Conservation (phyloP, 2,329 filamentous ascomycete genomes). For the Nigrospora osmanthi region DNA sequence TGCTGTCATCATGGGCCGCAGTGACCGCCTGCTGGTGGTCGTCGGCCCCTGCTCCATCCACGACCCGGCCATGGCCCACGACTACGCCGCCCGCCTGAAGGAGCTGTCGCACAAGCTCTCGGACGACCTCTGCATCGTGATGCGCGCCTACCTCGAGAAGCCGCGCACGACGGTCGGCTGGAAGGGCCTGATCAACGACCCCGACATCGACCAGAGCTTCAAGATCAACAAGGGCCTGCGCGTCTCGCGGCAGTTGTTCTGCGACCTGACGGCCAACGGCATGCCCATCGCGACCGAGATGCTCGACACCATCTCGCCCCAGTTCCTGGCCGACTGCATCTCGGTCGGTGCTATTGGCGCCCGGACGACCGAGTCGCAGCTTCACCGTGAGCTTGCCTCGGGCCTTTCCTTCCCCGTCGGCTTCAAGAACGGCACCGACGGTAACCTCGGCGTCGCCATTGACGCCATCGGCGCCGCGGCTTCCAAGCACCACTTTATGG, state of each 20-base stretch:
- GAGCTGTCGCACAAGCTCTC: conserved; percentile 70
- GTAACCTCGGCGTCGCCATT: conserved; percentile 81
- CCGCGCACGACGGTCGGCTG: conserved; percentile 95
- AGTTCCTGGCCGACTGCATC: conserved; percentile 94
- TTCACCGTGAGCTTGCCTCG: conserved; percentile 91
- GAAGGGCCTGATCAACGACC: conserved; percentile 99
- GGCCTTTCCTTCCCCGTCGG: conserved; percentile 96
- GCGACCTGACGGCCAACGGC: conserved; percentile 75
- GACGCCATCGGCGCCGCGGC: conserved; percentile 88
- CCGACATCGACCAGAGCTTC: conserved; percentile 94
- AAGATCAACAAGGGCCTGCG: conserved; percentile 98
- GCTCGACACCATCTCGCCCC: conserved; percentile 96
- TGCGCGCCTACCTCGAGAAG: conserved; percentile 99
- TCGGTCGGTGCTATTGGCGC: conserved; percentile 94
- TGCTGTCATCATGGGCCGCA: conserved; percentile 68
- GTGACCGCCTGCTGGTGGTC: conserved; percentile 86
- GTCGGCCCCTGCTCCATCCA: conserved; percentile 96
- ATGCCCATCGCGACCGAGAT: conserved; percentile 97
- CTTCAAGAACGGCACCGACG: conserved; percentile 99
- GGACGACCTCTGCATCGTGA: conserved; percentile 82
- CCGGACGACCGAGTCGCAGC: conserved; percentile 90
- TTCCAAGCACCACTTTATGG: conserved; percentile 93
- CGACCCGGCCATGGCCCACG: conserved; percentile 78
- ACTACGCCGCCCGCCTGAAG: conserved; percentile 79
- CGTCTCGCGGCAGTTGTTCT: conserved; percentile 87